Percentiles rank a stretch among this genome's conserved stretches.
phyloP scores from a whole-genome alignment of 2,329 filamentous ascomycete genomes.

The Dendrostoma leiphaemia region DNA sequence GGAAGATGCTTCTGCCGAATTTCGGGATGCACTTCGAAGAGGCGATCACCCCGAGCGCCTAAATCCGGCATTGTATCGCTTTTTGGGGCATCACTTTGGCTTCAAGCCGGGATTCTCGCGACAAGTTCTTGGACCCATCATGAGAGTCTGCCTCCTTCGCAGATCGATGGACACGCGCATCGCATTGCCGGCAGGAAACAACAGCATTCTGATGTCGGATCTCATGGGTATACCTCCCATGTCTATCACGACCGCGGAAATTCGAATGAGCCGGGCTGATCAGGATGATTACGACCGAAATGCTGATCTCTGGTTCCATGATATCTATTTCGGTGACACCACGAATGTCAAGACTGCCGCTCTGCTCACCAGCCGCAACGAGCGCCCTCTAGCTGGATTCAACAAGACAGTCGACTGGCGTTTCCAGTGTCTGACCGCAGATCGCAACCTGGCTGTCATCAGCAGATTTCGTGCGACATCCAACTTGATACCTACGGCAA shows the following conservation, averaged over 20 bases:
- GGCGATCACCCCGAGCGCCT: constrained; percentile 9
- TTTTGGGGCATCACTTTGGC: neutral
- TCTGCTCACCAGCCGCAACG: neutral
- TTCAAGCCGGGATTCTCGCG: neutral
- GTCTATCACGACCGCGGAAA: no score
- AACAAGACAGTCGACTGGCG: neutral
- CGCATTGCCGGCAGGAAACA: no score
- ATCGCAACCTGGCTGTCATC: neutral
- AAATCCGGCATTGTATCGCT: constrained; percentile 2
- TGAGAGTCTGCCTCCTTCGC: constrained; percentile 1
- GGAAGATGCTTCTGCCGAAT: neutral
- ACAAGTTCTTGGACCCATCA: neutral
- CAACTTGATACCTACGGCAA: no score
- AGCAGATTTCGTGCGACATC: neutral
- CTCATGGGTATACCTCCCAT: no score
- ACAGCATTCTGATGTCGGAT: no score
- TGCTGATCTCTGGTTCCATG: no score
- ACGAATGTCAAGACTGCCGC: neutral
- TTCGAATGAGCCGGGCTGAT: no score
- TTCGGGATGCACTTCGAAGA: neutral
- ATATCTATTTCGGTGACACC: neutral
- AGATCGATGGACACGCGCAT: no score
- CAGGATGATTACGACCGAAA: no score
- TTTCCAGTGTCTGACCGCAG: neutral
- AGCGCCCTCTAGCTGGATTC: neutral